A percentile compares a stretch with the other conserved stretches of the same genome.
phyloP scores from a whole-genome alignment of 345 rosid genomes.

The Lumnitzera racemosa region DNA sequence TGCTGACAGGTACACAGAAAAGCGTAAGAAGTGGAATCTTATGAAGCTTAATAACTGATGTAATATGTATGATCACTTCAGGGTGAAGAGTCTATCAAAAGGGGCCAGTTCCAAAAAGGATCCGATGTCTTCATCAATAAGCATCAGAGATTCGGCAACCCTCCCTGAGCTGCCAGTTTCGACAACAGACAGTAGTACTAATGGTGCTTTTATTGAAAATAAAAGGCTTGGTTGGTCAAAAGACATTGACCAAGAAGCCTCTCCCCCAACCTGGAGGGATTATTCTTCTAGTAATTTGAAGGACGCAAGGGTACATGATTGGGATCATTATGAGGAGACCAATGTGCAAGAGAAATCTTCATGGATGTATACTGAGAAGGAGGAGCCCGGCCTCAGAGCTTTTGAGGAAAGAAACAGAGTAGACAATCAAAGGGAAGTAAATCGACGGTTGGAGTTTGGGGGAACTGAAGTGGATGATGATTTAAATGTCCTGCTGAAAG shows the following conservation, averaged over 20 bases:
- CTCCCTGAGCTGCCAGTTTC: slow-evolving; percentile 22
- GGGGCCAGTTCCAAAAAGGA: slow-evolving; percentile 42
- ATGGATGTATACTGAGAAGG: slow-evolving; percentile 11
- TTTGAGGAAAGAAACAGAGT: slow-evolving; percentile 13
- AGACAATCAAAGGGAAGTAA: slow-evolving; percentile 14
- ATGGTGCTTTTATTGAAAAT: slow-evolving; percentile 28
- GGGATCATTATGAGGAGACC: slow-evolving; percentile 18
- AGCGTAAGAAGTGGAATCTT: background rate
- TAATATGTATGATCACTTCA: slow-evolving; percentile 12
- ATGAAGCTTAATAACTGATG: slow-evolving; percentile 5
- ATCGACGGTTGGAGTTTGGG: slow-evolving; percentile 14
- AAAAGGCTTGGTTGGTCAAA: slow-evolving; percentile 36
- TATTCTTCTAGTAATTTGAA: slow-evolving; percentile 24
- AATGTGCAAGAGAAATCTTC: slow-evolving; percentile 22
- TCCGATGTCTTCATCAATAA: slow-evolving; percentile 27
- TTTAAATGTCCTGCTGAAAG: slow-evolving; percentile 43
- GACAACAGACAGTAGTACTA: slow-evolving; percentile 20
- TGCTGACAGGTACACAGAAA: slow-evolving; percentile 47
- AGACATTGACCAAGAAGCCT: slow-evolving; percentile 29
- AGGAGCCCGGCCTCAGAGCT: slow-evolving; percentile 16
- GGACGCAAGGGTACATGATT: slow-evolving; percentile 15
- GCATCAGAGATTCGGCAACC: slow-evolving; percentile 38
- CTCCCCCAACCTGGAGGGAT: slow-evolving; percentile 21
- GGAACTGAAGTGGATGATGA: slow-evolving; percentile 31
- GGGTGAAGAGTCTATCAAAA: slow-evolving; percentile 67